phyloP scores from a whole-genome alignment of 2,329 filamentous ascomycete genomes.

The Fusarium bactridioides region DNA sequence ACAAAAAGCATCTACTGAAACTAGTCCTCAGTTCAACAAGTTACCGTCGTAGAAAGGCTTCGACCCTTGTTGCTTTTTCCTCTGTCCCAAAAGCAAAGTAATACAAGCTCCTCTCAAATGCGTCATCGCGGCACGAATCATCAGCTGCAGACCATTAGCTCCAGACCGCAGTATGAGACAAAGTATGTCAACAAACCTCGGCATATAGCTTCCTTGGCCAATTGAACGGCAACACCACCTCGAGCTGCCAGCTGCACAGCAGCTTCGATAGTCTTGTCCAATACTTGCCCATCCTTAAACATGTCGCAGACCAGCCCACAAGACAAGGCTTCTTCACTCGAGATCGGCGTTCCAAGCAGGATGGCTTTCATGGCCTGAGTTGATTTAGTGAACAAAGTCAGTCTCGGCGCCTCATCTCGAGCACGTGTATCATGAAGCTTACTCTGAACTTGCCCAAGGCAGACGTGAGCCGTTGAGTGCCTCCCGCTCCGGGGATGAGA shows the following conservation, averaged over 20 bases:
- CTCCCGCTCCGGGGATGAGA: conserved; percentile 50
- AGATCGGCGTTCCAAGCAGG: conserved; percentile 40
- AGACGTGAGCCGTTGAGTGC: conserved; percentile 48
- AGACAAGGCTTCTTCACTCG: conserved; percentile 25
- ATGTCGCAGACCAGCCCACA: conserved; percentile 30
- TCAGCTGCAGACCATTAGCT: conserved; percentile 27
- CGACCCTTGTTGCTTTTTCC: conserved; percentile 16
- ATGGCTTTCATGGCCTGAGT: conserved; percentile 44
- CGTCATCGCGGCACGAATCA: conserved; percentile 41
- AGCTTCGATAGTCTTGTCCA: conserved; percentile 37
- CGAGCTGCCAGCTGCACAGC: conserved; percentile 20
- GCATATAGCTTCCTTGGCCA: conserved; percentile 44
- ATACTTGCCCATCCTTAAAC: conserved; percentile 31
- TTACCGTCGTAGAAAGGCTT: background rate
- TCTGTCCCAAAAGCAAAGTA: conserved; percentile 47
- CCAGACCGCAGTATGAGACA: background rate
- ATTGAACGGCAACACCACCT: conserved; percentile 33
- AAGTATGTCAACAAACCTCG: conserved; percentile 31
- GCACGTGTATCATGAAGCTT: conserved; percentile 18
- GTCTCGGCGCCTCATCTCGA: conserved; percentile 2
- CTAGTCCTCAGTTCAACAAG: background rate
- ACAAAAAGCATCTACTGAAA: background rate
- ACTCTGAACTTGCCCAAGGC: conserved; percentile 49
- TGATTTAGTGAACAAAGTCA: background rate
- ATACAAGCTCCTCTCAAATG: conserved; percentile 48